Evolutionary conservation across 2,329 filamentous ascomycete genomes (phyloP).

Genomic region (Amylocarpus encephaloides): DNA sequence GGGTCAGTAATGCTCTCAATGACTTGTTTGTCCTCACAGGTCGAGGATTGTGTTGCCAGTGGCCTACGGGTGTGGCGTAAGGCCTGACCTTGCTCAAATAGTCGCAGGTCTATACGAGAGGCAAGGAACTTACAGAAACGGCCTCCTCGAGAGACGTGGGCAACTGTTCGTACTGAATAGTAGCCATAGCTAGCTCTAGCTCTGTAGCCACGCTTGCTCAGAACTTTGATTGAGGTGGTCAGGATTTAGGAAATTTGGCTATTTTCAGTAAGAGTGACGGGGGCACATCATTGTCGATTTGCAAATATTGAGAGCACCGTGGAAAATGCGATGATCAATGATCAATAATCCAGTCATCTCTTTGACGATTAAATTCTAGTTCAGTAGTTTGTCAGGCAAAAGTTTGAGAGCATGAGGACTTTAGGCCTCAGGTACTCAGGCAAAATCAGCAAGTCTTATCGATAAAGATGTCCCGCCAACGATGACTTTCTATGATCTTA

Average conservation of each 20-base stretch:
- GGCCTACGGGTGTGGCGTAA: background rate
- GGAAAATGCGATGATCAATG: background rate
- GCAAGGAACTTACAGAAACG: constrained; percentile 22
- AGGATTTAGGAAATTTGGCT: background rate
- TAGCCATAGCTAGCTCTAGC: constrained; percentile 8
- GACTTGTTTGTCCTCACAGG: background rate
- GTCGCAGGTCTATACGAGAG: too few species aligned
- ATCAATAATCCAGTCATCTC: too few species aligned
- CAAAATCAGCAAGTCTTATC: background rate
- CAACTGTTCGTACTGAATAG: constrained; percentile 15
- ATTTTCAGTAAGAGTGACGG: background rate
- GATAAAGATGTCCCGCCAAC: background rate
- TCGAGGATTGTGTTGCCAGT: background rate
- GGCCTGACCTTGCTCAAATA: too few species aligned
- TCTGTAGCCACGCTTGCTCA: background rate
- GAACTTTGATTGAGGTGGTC: too few species aligned
- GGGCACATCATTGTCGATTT: background rate
- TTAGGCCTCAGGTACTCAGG: background rate
- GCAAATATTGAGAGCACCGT: background rate
- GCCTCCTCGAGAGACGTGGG: constrained; percentile 29
- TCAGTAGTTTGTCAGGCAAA: too few species aligned
- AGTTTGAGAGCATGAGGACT: background rate
- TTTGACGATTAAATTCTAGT: too few species aligned
- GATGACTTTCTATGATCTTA: background rate
- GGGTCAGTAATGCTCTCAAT: constrained; percentile 4